Evolutionary conservation across 768 basidiomycete genomes (phyloP).

Genomic region (Goffeauzyma gilvescens): DNA sequence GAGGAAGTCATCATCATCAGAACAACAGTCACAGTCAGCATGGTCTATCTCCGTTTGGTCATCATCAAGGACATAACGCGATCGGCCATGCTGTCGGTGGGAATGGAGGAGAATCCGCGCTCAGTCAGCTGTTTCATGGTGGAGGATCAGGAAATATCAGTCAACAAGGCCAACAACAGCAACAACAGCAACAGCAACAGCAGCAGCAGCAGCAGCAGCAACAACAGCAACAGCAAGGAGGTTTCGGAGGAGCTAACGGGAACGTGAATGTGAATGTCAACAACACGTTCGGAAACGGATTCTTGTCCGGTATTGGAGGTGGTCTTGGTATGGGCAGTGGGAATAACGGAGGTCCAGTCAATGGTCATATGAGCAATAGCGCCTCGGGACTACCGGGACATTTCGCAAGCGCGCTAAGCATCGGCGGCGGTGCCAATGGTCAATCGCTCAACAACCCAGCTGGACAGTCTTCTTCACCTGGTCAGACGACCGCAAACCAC

Average conservation of each 20-base stretch:
- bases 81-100: too few relatives aligned
- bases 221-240: neutral
- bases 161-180: constrained; percentile 1
- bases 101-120: too few relatives aligned
- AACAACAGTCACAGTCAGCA: too few relatives aligned
- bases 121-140: too few relatives aligned
- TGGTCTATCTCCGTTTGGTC: too few relatives aligned
- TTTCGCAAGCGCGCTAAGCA: neutral
- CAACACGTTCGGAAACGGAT: neutral
- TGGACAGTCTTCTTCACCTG: neutral
- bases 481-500: too few relatives aligned
- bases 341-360: neutral
- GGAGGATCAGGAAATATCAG: too few relatives aligned
- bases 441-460: neutral
- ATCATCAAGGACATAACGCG: too few relatives aligned
- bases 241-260: neutral
- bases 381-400: neutral
- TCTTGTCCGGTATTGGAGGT: neutral
- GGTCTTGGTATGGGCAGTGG: neutral
- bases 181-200: neutral
- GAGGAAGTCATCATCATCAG: too few relatives aligned
- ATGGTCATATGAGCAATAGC: neutral
- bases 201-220: neutral
- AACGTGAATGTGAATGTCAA: neutral
- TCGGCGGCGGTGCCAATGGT: neutral